Evolutionary conservation across 2,329 filamentous ascomycete species (phyloP).

Genomic region (Rhytidhysteron rufulum): DNA sequence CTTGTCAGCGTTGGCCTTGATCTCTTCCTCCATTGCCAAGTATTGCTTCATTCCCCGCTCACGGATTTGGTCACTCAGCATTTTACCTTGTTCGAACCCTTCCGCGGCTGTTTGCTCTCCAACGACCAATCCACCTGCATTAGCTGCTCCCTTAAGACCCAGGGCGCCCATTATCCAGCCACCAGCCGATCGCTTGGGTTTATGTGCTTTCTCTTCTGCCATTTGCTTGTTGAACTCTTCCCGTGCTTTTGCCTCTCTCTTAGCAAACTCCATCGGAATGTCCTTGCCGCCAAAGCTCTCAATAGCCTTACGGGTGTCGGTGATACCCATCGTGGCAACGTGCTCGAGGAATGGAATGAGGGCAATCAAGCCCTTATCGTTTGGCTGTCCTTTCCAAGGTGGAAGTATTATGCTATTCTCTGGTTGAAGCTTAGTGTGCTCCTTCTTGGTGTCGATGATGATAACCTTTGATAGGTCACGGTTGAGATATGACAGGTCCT

Average conservation of each 20-base stretch:
- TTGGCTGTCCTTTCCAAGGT: conserved; percentile 80
- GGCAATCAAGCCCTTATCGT: conserved; percentile 81
- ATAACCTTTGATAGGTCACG: conserved; percentile 93
- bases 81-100: conserved; percentile 87
- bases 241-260: conserved; percentile 79
- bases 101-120: conserved; percentile 57
- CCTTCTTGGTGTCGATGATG: conserved; percentile 80
- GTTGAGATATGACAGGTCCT: conserved; percentile 98
- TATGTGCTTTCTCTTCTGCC: conserved; percentile 63
- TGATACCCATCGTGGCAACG: conserved; percentile 86
- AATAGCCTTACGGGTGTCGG: conserved; percentile 80
- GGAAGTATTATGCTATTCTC: conserved; percentile 91
- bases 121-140: conserved; percentile 54
- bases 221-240: conserved; percentile 80
- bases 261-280: conserved; percentile 86
- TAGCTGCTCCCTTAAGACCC: conserved; percentile 66
- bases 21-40: conserved; percentile 82
- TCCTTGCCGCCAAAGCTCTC: conserved; percentile 85
- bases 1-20: conserved; percentile 87
- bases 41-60: conserved; percentile 91
- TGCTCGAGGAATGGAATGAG: conserved; percentile 98
- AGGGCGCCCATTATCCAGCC: conserved; percentile 68
- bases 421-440: conserved; percentile 84
- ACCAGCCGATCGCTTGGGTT: conserved; percentile 58
- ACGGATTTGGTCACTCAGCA: conserved; percentile 90